Evolutionary conservation across 345 rosid genomes (phyloP), one percentile per base, ranked within the genome.

Genomic region (Euphorbia lathyris): DNA sequence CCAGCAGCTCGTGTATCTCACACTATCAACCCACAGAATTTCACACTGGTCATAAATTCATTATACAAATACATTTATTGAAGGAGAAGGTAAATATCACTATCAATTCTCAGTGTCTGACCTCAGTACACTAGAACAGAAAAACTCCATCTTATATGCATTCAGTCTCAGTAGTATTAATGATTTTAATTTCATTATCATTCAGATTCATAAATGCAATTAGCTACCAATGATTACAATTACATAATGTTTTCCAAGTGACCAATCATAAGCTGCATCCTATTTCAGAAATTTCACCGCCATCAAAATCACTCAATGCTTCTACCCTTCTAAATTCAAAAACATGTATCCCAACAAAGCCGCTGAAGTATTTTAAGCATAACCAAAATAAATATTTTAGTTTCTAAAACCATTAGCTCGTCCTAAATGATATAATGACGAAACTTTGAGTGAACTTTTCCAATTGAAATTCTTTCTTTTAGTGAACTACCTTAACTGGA

Each of bases 1-100:
- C 98, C 91, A 94, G 78, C 72, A 90, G 75, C 85, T 94, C 97
- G 48, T 90, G 97, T 79, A 90, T 88, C 85, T 94, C 96, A 63
- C 95, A 77, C 98, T 94, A 79, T 68, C 77, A 79, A 68, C 58
- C 80, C 63, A 77, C 29, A 80, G 79, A 81, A 61, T 42, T 48
- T 34, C 65, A 51, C 22, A 60, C 61, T 63, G 61, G 73, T 79
- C 65, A 51, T 56, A 30, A 73, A 16, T 30, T 58, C 38, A 65
- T 27, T 17, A 27, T 23, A 48, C 14, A 69, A 63, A 53, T 25
- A 63, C 0, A 57, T 26, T 63, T 3, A 36, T 14, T n/a, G 32
- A 38, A 29, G 67, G 29, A 38, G 60, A 66, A 58, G 58, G 40
- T 7, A 23, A 14, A 45, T 45, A 14, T 9, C 17, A 48, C 53